Evolutionary conservation across 2,329 filamentous ascomycete genomes (phyloP), one percentile per base, ranked within the genome.

Genomic region (Drechslerella dactyloides): DNA sequence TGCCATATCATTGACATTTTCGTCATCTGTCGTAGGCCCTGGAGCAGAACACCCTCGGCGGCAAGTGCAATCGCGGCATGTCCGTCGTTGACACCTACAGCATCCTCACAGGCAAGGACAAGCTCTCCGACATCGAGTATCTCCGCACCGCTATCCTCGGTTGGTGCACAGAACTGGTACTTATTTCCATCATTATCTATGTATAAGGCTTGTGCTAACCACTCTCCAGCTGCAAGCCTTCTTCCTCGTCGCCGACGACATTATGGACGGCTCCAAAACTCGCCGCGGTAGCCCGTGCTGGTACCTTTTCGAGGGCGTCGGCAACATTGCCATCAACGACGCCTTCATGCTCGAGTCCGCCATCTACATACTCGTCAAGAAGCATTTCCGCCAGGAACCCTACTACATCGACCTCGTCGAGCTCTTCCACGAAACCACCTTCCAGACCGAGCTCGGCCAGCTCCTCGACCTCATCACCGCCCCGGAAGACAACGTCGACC

Each of bases 1-100:
- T 61, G 27, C 44, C 37, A n/a, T 37, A 62, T 33, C 40, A 27
- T 23, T 8, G 23, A 48, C 61, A 73, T 40, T 57, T 65, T 74
- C 78, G 63, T 78, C 68, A 51, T 33, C 52, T 57, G 35, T 21
- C 15, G 33, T 77, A 97, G 91, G 89, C 85, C 73, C 85, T 97
- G 78, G 86, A 93, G 79, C 85, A 87, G 82, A 99, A 99, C 82
- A 87, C 91, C 5, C 83, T 94, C 60, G 94, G 94, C 76, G 94
- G 94, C 79, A 99, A 99, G 85, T 96, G 93, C 84, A 99, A 99
- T 83, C 91, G 94, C 78, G 94, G 94, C 82, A 96, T 99, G 87
- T 97, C 93, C 53, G 93, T 97, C 72, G 89, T 94, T 76, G 94
- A 99, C 82, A 94, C 92, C 52, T 88, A 89, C 75, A 89, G 91